Conservation (phyloP, 2,329 filamentous ascomycete species). For the Hypomyces rosellus region DNA sequence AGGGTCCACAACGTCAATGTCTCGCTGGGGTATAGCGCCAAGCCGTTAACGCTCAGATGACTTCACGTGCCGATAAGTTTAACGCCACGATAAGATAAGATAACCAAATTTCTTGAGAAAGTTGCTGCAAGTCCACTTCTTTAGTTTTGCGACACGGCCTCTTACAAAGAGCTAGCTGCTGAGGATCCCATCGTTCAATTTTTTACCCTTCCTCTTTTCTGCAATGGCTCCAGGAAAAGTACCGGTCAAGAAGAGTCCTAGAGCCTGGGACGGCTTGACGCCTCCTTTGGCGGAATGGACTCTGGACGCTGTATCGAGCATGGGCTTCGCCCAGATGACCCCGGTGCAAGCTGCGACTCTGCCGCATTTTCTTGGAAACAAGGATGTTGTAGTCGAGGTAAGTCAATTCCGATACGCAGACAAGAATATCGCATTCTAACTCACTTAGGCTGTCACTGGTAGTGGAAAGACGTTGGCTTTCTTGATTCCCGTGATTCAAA, state of each 20-base stretch:
- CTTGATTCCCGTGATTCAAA: constrained; percentile 75
- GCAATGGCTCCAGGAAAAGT: constrained; percentile 28
- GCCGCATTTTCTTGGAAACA: constrained; percentile 81
- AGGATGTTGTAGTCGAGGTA: constrained; percentile 85
- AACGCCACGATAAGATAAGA: constrained; percentile 22
- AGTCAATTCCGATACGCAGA: constrained; percentile 2
- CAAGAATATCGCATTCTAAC: neutral
- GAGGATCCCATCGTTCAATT: no score
- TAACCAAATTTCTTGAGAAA: constrained; percentile 11
- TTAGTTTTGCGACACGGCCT: no score
- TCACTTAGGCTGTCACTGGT: constrained; percentile 67
- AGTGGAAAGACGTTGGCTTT: constrained; percentile 88
- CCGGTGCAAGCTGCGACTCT: constrained; percentile 92
- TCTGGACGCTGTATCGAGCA: constrained; percentile 71
- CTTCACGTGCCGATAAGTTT: no score
- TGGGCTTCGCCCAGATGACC: constrained; percentile 84
- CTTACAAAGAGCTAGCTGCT: no score
- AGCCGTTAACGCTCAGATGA: no score
- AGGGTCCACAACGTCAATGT: no score
- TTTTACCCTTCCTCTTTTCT: no score
- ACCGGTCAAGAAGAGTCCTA: constrained; percentile 37
- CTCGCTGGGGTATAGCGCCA: no score
- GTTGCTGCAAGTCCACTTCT: neutral
- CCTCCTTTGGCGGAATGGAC: constrained; percentile 60
- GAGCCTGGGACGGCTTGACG: constrained; percentile 38